Base-by-base conservation (phyloP, 1,284 basidiomycete species). In the Moesziomyces sp. region DNA sequence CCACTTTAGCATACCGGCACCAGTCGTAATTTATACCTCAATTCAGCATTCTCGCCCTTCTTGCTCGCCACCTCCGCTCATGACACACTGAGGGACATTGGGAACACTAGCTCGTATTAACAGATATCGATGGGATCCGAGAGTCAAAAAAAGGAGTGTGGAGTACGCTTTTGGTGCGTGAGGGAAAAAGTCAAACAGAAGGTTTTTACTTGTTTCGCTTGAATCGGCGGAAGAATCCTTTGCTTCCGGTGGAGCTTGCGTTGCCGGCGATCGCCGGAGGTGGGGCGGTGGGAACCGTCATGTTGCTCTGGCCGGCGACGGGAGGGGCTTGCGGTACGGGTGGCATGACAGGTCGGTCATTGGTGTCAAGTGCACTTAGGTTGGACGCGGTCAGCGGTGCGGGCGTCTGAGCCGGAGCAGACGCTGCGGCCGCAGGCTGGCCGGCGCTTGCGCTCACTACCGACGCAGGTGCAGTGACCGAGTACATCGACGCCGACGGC, bases 171-270 rank as follows among this genome's bases (percentile, higher is more conserved):
- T 30, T 1, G 9, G 30, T 30, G 30, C 30, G 30, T 30, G 18
- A 8, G 6, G 9, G 45, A 16, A 26, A 34, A 60, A 0, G 23
- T n/a, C 34, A 34, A 26, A 26, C 1, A 26, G 24, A 26, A 7
- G 24, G 24, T 35, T 35, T 10, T 58, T 48, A 68, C 71, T 74
- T 74, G 51, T 74, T 74, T 23, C 54, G 60, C 58, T 65, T 74
- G 53, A 73, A 73, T 16, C 70, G 35, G 44, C 61, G 35, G 52
- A 74, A 74, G 58, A 74, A 65, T 28, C 71, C 65, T 42, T 73
- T 73, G 23, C 65, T 53, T 5, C 52, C 62, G 7, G 44, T 35
- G 47, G 55, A 58, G 43, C 56, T 58, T 16, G 46, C 48, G 28
- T 62, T 63, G 34, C 66, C 66, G n/a, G 58, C 54, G 52, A 61